These are phyloP conservation scores for Claviceps humidiphila DNA, from an alignment of 2,329 filamentous ascomycete genomes.

Conservation along the genomic window DNA sequence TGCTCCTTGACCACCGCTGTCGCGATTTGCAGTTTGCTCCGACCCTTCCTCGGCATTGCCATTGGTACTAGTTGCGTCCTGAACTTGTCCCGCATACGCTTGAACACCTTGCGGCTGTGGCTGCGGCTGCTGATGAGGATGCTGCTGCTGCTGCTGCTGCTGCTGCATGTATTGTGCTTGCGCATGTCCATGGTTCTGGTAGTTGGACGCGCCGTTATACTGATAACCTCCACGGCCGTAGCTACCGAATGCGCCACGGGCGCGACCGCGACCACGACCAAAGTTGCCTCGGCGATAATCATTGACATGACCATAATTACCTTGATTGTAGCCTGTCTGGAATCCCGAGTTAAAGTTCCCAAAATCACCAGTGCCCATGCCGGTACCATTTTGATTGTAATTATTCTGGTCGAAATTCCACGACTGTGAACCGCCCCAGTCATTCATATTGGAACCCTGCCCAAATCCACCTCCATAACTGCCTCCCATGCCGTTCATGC, in stretches of 20 bases:
- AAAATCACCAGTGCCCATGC: slow-evolving; percentile 70
- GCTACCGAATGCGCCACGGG: slow-evolving; percentile 46
- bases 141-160: slow-evolving; percentile 5
- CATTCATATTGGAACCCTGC: slow-evolving; percentile 59
- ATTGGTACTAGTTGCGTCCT: slow-evolving; percentile 9
- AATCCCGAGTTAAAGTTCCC: slow-evolving; percentile 66
- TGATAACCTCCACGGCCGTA: slow-evolving; percentile 41
- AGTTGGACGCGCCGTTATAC: slow-evolving; percentile 21
- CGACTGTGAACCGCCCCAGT: slow-evolving; percentile 69
- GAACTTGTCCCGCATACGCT: slow-evolving; percentile 8
- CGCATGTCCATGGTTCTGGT: slow-evolving; percentile 21
- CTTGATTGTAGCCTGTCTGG: slow-evolving; percentile 67
- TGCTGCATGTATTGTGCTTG: slow-evolving; percentile 19
- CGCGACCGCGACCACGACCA: slow-evolving; percentile 52
- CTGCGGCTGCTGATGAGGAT: not conserved
- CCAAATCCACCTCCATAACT: slow-evolving; percentile 49
- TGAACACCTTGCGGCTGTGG: slow-evolving; percentile 5
- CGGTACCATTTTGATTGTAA: slow-evolving; percentile 76
- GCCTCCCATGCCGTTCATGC: slow-evolving; percentile 62
- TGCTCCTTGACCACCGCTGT: slow-evolving; percentile 1
- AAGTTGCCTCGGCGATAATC: slow-evolving; percentile 60
- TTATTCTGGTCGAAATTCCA: slow-evolving; percentile 81
- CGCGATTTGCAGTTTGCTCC: slow-evolving; percentile 9
- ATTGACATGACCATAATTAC: slow-evolving; percentile 76
- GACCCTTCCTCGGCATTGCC: slow-evolving; percentile 15